Conservation (phyloP, 2,329 filamentous ascomycete genomes). For the Phaeophleospora eucalypticola region DNA sequence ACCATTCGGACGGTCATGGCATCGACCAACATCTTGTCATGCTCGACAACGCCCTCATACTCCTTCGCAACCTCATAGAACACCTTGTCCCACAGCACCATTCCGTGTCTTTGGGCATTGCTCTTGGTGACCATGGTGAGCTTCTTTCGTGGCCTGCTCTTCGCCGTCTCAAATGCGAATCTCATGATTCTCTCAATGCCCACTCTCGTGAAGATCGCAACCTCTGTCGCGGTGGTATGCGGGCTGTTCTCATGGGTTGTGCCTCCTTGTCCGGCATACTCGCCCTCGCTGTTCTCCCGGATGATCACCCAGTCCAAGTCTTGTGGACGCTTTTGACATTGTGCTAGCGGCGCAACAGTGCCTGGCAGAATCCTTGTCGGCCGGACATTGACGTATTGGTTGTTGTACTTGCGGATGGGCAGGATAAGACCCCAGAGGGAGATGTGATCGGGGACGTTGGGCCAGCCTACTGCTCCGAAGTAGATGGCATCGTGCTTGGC, state of each 20-base stretch:
- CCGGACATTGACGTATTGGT: constrained; percentile 66
- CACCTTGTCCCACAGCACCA: constrained; percentile 48
- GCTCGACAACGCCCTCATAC: constrained; percentile 41
- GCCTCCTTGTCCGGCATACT: constrained; percentile 45
- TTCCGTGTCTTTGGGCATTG: constrained; percentile 47
- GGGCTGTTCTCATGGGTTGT: constrained; percentile 40
- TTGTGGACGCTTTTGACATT: constrained; percentile 30
- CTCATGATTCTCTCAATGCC: constrained; percentile 47
- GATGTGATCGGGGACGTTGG: constrained; percentile 62
- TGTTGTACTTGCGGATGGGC: constrained; percentile 62
- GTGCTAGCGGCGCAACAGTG: constrained; percentile 38
- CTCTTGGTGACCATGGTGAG: constrained; percentile 50
- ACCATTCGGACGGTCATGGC: constrained; percentile 50
- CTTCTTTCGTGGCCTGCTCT: constrained; percentile 41
- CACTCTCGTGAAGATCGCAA: constrained; percentile 45
- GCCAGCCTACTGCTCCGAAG: constrained; percentile 58
- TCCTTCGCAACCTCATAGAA: constrained; percentile 45
- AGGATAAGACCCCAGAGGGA: constrained; percentile 64
- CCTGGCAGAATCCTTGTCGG: constrained; percentile 46
- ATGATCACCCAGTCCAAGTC: constrained; percentile 48
- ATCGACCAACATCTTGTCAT: constrained; percentile 49
- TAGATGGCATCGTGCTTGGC: constrained; percentile 53
- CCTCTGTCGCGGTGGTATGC: constrained; percentile 43
- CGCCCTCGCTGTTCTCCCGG: constrained; percentile 47
- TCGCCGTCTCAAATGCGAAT: constrained; percentile 47